Evolutionary conservation across 805 yeast species (phyloP).

Genomic region (Zygosaccharomyces bailii): DNA sequence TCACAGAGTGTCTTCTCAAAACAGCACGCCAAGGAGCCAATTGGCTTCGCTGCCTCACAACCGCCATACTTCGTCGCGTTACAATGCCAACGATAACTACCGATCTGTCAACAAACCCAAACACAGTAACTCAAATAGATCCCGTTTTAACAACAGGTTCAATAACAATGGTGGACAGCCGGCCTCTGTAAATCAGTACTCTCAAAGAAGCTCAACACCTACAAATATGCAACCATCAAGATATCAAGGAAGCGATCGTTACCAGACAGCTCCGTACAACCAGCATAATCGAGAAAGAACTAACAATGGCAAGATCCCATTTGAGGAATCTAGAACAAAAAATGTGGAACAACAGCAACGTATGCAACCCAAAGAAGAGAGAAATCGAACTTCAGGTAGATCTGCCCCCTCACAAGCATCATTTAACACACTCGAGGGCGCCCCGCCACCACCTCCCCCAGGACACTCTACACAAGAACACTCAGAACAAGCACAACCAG

Average conservation of each 20-base stretch:
- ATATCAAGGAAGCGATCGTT: conserved; percentile 9
- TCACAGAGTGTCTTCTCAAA: conserved; percentile 3
- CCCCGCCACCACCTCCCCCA: not conserved
- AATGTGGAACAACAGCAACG: not conserved
- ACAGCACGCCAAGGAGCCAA: conserved; percentile 1
- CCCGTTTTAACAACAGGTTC: conserved; percentile 7
- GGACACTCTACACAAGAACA: not conserved
- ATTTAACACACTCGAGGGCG: not conserved
- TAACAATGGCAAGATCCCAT: not conserved
- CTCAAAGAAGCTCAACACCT: conserved; percentile 4
- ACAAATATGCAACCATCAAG: conserved; percentile 13
- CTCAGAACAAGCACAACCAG: not conserved
- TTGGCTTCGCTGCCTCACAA: conserved; percentile 4
- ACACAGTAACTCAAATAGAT: not conserved
- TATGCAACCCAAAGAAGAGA: not conserved
- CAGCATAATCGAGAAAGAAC: conserved; percentile 5
- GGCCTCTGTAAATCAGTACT: not conserved
- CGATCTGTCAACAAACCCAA: conserved; percentile 1
- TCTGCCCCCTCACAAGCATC: not conserved
- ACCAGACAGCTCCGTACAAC: conserved; percentile 3
- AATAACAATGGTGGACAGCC: conserved; percentile 2
- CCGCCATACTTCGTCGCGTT: conserved; percentile 10
- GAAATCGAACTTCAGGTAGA: not conserved
- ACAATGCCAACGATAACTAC: conserved; percentile 7
- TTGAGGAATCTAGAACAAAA: not conserved